Evolutionary conservation across 352 stramenopile genomes (phyloP).

Genomic region (Phytophthora europaea): DNA sequence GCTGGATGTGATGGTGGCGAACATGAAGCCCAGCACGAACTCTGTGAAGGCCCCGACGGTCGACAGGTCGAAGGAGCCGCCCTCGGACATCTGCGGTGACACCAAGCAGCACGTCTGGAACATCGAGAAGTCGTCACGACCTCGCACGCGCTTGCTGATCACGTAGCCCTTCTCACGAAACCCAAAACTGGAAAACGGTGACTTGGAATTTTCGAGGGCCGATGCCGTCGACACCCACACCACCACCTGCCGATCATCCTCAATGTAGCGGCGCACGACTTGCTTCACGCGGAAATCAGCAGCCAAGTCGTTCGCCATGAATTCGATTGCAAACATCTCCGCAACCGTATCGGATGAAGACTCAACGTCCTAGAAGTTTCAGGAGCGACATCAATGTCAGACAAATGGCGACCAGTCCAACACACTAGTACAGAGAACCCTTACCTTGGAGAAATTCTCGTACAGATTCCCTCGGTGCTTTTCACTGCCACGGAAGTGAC

Average conservation of each 20-base stretch:
- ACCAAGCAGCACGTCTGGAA: slow-evolving; percentile 52
- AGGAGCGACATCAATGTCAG: not conserved
- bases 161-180: slow-evolving; percentile 59
- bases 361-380: slow-evolving; percentile 38
- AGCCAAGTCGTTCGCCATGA: slow-evolving; percentile 39
- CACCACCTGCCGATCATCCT: slow-evolving; percentile 46
- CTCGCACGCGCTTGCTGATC: slow-evolving; percentile 42
- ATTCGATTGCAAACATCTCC: slow-evolving; percentile 48
- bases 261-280: slow-evolving; percentile 45
- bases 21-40: slow-evolving; percentile 48
- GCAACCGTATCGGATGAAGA: slow-evolving; percentile 47
- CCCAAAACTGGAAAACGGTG: slow-evolving; percentile 41
- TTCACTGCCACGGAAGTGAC: slow-evolving; percentile 55
- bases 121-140: slow-evolving; percentile 38
- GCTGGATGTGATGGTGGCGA: slow-evolving; percentile 43
- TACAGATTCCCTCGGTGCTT: slow-evolving; percentile 56
- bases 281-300: slow-evolving; percentile 50
- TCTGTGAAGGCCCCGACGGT: slow-evolving; percentile 46
- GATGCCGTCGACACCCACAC: slow-evolving; percentile 51
- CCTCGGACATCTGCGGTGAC: slow-evolving; percentile 42
- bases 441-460: slow-evolving; percentile 52
- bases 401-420: not conserved
- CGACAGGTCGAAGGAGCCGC: slow-evolving; percentile 32
- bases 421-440: not conserved
- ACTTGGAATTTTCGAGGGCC: slow-evolving; percentile 49